These are phyloP conservation scores for Pezicula rhizophila DNA, from an alignment of 2,329 filamentous ascomycete genomes.

Conservation along the genomic window DNA sequence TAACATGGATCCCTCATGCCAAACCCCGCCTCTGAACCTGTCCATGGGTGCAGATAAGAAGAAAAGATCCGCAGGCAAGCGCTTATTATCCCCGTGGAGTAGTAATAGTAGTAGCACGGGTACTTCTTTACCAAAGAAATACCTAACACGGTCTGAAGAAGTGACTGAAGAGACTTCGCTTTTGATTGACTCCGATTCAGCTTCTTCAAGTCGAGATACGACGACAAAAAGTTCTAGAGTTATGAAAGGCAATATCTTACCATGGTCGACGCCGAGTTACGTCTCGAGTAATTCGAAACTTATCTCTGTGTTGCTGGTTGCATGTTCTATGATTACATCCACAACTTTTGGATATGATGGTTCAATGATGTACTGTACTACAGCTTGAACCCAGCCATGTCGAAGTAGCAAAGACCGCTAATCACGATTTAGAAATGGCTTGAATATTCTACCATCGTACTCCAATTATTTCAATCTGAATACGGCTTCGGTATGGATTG, in stretches of 20 bases:
- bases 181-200: too few relatives aligned
- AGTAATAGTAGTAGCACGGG: too few relatives aligned
- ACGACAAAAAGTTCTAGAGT: too few relatives aligned
- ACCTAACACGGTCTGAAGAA: too few relatives aligned
- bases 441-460: slow-evolving; percentile 52
- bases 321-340: slow-evolving; percentile 10
- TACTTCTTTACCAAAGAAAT: too few relatives aligned
- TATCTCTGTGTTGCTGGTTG: not conserved
- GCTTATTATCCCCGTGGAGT: too few relatives aligned
- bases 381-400: slow-evolving; percentile 5
- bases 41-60: too few relatives aligned
- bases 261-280: not conserved
- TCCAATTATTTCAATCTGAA: slow-evolving; percentile 47
- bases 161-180: too few relatives aligned
- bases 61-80: too few relatives aligned
- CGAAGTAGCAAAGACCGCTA: not conserved
- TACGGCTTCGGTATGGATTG: slow-evolving; percentile 46
- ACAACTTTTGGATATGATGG: slow-evolving; percentile 18
- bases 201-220: not conserved
- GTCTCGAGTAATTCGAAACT: not conserved
- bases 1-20: too few relatives aligned
- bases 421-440: slow-evolving; percentile 31
- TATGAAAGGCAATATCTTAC: not conserved
- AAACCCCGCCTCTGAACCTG: too few relatives aligned
- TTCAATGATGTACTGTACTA: slow-evolving; percentile 15